phyloP scores from a whole-genome alignment of 345 rosid species.

The Isatis tinctoria region DNA sequence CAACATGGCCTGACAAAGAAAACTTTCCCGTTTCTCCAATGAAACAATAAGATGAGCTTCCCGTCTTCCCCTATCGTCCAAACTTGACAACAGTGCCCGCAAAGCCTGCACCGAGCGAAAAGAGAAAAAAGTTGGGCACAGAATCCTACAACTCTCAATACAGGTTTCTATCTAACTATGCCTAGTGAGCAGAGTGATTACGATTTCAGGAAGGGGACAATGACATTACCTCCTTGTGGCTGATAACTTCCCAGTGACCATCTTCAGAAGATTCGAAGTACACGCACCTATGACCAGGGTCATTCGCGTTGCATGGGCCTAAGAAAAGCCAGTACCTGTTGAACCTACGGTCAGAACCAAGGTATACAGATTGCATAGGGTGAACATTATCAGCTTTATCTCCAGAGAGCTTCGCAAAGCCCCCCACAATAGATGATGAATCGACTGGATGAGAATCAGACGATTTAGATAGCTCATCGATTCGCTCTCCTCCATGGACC shows the following conservation, averaged over 20 bases:
- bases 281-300: conserved; percentile 92
- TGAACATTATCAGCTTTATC: conserved; percentile 38
- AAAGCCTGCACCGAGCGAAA: conserved; percentile 56
- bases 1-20: conserved; percentile 71
- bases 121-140: not conserved
- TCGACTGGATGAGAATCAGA: conserved; percentile 59
- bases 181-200: not conserved
- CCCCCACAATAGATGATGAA: conserved; percentile 46
- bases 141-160: not conserved
- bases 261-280: conserved; percentile 98
- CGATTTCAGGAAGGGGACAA: conserved; percentile 8
- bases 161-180: conserved; percentile 1
- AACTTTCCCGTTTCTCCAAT: conserved; percentile 67
- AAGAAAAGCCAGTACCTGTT: conserved; percentile 98
- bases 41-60: conserved; percentile 85
- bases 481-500: conserved; percentile 51
- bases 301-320: conserved; percentile 80
- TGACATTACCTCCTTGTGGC: conserved; percentile 66
- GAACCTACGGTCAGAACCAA: conserved; percentile 97
- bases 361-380: conserved; percentile 81
- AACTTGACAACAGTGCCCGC: conserved; percentile 61
- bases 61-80: conserved; percentile 82
- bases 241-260: conserved; percentile 96
- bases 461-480: conserved; percentile 35
- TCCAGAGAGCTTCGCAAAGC: conserved; percentile 37